These are phyloP conservation scores for Quercus phellos DNA, from an alignment of 331 rosid species.

Conservation along the genomic window DNA sequence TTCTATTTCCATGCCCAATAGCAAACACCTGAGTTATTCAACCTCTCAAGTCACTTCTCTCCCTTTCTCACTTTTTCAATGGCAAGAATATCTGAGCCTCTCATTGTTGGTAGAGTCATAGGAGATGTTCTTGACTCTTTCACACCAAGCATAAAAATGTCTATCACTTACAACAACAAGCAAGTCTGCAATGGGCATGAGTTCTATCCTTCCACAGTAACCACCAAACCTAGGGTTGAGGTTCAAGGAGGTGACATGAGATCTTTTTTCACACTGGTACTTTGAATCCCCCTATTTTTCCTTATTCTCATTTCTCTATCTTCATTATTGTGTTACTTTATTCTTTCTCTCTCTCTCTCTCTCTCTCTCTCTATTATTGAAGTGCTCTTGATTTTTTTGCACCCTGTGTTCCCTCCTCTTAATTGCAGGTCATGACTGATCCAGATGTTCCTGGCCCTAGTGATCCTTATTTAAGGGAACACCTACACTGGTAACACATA, in stretches of 20 bases:
- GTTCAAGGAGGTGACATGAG: slow-evolving; percentile 59
- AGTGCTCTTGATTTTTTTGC: not conserved
- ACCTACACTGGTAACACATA: slow-evolving; percentile 49
- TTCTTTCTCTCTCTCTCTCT: no score
- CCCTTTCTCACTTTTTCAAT: not conserved
- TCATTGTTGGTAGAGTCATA: slow-evolving; percentile 60
- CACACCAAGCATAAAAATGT: slow-evolving; percentile 38
- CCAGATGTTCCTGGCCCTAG: slow-evolving; percentile 67
- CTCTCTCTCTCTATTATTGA: not conserved
- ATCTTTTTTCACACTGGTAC: slow-evolving; percentile 53
- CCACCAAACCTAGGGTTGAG: slow-evolving; percentile 52
- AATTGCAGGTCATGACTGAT: slow-evolving; percentile 43
- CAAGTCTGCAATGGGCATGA: slow-evolving; percentile 53
- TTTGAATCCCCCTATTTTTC: no score
- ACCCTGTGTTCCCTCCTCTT: not conserved
- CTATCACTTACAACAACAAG: slow-evolving; percentile 35
- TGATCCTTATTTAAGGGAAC: slow-evolving; percentile 61
- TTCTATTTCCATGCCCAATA: not conserved
- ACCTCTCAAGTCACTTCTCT: not conserved
- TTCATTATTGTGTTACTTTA: not conserved
- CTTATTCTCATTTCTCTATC: not conserved
- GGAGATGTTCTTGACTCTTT: slow-evolving; percentile 81
- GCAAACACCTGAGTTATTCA: no score
- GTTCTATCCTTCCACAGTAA: slow-evolving; percentile 44
- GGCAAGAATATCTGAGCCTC: slow-evolving; percentile 46